Evolutionary conservation across 306 rosid species (phyloP).

Genomic region (Glycine tomentella): DNA sequence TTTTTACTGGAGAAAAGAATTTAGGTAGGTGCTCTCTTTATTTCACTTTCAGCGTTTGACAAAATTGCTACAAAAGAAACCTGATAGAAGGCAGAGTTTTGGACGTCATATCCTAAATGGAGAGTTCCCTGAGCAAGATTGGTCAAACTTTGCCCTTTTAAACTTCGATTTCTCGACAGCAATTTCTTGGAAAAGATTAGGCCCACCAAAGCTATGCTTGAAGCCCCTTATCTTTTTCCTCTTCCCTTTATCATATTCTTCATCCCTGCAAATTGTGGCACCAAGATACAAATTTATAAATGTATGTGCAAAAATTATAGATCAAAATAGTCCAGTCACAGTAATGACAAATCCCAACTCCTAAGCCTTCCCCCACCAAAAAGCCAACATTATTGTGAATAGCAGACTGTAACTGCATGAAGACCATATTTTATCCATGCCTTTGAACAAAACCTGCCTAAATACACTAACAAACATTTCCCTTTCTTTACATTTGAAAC

Average conservation of each 20-base stretch:
- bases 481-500: not conserved
- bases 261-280: constrained; percentile 72
- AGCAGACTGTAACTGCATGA: not conserved
- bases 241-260: constrained; percentile 86
- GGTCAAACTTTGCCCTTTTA: constrained; percentile 64
- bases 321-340: constrained; percentile 1
- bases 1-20: constrained; percentile 40
- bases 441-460: not conserved
- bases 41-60: constrained; percentile 44
- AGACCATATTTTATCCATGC: too few species aligned
- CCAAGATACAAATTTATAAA: constrained; percentile 2
- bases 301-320: not conserved
- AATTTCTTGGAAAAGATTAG: constrained; percentile 79
- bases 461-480: not conserved
- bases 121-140: constrained; percentile 59
- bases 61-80: constrained; percentile 43
- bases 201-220: constrained; percentile 63
- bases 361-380: constrained; percentile 3
- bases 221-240: constrained; percentile 74
- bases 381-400: not conserved
- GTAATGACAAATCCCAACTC: not conserved
- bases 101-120: constrained; percentile 82
- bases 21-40: constrained; percentile 45
- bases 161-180: constrained; percentile 57
- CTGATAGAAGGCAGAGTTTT: constrained; percentile 4